phyloP scores from a whole-genome alignment of 768 basidiomycete genomes.

The Xerocomellus amylosporus region DNA sequence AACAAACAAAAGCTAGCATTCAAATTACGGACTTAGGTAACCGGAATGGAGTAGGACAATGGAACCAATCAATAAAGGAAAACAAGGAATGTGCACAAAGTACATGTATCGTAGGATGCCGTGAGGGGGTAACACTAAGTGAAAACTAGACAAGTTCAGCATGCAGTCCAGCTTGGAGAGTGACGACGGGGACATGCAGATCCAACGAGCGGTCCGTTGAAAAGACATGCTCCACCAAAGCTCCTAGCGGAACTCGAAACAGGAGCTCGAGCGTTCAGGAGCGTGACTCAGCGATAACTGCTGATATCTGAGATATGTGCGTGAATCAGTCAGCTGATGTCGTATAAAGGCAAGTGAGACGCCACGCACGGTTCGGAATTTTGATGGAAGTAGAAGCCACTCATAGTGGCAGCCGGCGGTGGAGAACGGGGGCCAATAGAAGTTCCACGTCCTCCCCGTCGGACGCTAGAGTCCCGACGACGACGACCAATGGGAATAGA shows the following conservation, averaged over 20 bases:
- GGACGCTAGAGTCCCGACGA: conserved; percentile 47
- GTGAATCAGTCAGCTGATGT: conserved; percentile 8
- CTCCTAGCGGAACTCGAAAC: conserved; percentile 81
- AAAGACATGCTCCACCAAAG: conserved; percentile 2
- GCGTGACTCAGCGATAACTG: conserved; percentile 81
- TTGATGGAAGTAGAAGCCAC: conserved; percentile 91
- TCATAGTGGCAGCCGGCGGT: conserved; percentile 68
- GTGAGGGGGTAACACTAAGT: conserved; percentile 21
- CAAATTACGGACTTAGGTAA: neutral
- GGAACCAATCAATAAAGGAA: neutral
- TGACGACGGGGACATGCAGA: neutral
- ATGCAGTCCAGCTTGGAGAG: conserved; percentile 12
- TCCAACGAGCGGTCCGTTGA: conserved; percentile 3
- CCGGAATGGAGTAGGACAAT: neutral
- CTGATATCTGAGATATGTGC: conserved; percentile 62
- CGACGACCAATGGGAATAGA: conserved; percentile 36
- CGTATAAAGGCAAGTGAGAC: neutral
- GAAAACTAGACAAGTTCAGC: conserved; percentile 12
- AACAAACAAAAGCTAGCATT: too few species aligned
- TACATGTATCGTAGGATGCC: conserved; percentile 19
- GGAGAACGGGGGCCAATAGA: conserved; percentile 46
- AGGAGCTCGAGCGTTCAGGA: conserved; percentile 66
- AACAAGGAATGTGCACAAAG: conserved; percentile 13
- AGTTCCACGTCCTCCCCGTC: conserved; percentile 44
- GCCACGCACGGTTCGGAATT: conserved; percentile 85